Conservation (phyloP, 2,329 filamentous ascomycete genomes). For the Berkeleyomyces basicola region DNA sequence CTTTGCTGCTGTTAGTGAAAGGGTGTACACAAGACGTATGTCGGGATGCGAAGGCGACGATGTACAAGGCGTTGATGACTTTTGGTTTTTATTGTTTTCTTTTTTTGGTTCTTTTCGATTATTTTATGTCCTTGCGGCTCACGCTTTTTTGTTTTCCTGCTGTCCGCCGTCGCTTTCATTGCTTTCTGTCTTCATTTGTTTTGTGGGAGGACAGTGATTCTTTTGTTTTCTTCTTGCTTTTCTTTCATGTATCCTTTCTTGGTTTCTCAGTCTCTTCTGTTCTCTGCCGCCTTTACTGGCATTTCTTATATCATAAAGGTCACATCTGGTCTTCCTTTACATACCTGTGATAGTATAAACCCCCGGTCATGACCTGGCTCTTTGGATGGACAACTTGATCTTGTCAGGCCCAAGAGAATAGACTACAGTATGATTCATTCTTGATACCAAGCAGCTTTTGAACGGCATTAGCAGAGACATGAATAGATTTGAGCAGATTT, state of each 20-base stretch:
- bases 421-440: too few species aligned
- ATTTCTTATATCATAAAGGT: too few species aligned
- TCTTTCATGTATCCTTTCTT: background rate
- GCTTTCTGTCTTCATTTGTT: background rate
- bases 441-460: too few species aligned
- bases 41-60: background rate
- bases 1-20: background rate
- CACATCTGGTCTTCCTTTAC: too few species aligned
- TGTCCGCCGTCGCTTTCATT: background rate
- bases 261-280: background rate
- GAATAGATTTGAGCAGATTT: too few species aligned
- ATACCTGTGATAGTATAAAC: too few species aligned
- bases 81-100: background rate
- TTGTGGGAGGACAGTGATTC: background rate
- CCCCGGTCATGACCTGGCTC: too few species aligned
- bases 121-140: background rate
- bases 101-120: conserved; percentile 5
- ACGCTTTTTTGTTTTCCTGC: background rate
- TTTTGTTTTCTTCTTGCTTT: background rate
- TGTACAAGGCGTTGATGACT: conserved; percentile 1
- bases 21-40: background rate
- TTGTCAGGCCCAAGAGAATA: too few species aligned
- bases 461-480: too few species aligned
- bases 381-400: too few species aligned
- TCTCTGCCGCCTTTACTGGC: background rate